Percentiles rank a stretch among this genome's conserved stretches.
Evolutionary conservation across 108 stramenopile genomes (phyloP).

Genomic region (Ochromonas danica): DNA sequence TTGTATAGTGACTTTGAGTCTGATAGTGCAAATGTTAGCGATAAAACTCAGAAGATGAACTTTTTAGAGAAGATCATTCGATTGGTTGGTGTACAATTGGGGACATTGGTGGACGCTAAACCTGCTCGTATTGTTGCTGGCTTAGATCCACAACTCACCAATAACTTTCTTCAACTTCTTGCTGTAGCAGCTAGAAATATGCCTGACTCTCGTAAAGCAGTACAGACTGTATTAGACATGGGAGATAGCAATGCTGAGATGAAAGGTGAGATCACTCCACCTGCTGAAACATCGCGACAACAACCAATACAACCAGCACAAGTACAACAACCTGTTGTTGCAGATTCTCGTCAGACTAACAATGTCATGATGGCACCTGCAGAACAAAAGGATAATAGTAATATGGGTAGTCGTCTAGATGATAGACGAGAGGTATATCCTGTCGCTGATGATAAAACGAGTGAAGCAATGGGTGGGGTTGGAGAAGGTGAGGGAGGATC

Average conservation of each 20-base stretch:
- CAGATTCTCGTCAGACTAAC: too few relatives aligned
- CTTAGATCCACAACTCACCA: slow-evolving; percentile 68
- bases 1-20: slow-evolving; percentile 49
- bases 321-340: not conserved
- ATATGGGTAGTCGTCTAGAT: too few relatives aligned
- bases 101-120: slow-evolving; percentile 55
- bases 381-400: too few relatives aligned
- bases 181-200: slow-evolving; percentile 55
- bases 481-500: slow-evolving; percentile 8
- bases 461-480: not conserved
- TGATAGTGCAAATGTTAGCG: slow-evolving; percentile 57
- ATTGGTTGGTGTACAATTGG: slow-evolving; percentile 49
- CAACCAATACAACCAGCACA: not conserved
- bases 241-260: too few relatives aligned
- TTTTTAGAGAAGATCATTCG: slow-evolving; percentile 65
- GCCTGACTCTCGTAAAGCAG: slow-evolving; percentile 42
- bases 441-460: not conserved
- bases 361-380: too few relatives aligned
- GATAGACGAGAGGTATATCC: too few relatives aligned
- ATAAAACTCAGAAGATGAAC: slow-evolving; percentile 60
- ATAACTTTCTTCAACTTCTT: slow-evolving; percentile 67
- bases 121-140: slow-evolving; percentile 70
- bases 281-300: not conserved
- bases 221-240: slow-evolving; percentile 14
- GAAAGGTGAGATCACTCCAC: not conserved